Base-by-base conservation (phyloP, 306 rosid genomes). In the Rosa lucieae region DNA sequence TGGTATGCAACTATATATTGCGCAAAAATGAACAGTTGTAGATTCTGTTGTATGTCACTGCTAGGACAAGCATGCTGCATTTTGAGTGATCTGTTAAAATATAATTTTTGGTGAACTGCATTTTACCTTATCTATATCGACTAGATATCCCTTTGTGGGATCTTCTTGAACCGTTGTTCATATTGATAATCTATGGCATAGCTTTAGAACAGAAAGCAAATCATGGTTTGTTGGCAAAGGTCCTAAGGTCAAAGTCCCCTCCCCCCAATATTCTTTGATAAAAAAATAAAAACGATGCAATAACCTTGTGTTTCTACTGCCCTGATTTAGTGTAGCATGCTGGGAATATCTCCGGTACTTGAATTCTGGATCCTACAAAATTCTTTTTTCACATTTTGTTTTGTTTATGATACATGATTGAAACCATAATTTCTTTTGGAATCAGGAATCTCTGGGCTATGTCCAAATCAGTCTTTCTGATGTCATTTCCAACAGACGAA, bases 361-460 rank as follows among this genome's bases (percentile, higher is more conserved):
- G 4, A 2, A 35, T 72, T 55, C 9, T 12, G 76, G 65, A 35
- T 32, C 17, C 1, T 51, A 6, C 1, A n/a, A 49, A 72, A 8
- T 72, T 72, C 13, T 35, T 6, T 11, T 26, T 29, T 72, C 48
- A 11, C 21, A 40, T 56, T 43, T 20, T 37, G 3, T 53, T 52
- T 53, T 35, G 65, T 11, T n/a, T 53, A 12, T 56, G 26, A 5
- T 32, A 10, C n/a, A 39, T 58, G 55, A 74, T 9, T 12, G 53
- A 14, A 56, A 51, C 4, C 26, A 23, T 13, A 23, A 23, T 23
- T 23, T 23, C 26, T 13, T 42, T 14, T 83, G 63, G 72, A 48
- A 71, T 26, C 75, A 94, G 97, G 99, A 94, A 82, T 74, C 90
- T 18, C 82, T 94, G 85, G 99, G 99, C 43, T 94, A 94, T 18